Conservation (phyloP, 2,329 filamentous ascomycete genomes). For the Claviceps maximensis region DNA sequence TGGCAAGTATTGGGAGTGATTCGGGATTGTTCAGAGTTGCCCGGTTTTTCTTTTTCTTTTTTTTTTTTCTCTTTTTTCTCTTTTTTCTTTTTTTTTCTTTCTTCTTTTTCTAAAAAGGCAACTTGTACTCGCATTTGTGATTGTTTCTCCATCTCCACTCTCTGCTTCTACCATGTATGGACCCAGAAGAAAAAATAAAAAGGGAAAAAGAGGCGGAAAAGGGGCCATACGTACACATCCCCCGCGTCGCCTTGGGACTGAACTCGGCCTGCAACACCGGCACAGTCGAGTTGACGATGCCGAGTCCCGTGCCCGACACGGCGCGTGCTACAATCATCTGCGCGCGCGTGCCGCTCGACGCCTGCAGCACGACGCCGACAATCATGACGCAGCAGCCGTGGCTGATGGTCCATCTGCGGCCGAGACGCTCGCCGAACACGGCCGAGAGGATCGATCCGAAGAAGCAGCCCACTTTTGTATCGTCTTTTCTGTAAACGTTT, state of each 20-base stretch:
- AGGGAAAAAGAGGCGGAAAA: background rate
- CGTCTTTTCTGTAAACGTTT: background rate
- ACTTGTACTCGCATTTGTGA: no score
- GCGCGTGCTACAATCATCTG: constrained; percentile 33
- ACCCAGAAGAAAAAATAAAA: no score
- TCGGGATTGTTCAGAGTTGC: no score
- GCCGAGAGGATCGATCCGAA: constrained; percentile 12
- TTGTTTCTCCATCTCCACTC: no score
- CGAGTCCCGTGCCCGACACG: constrained; percentile 23
- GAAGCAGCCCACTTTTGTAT: constrained; percentile 19
- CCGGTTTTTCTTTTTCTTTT: no score
- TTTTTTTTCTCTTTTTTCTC: no score
- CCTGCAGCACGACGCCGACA: constrained; percentile 31
- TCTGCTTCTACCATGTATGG: no score
- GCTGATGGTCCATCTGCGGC: constrained; percentile 28
- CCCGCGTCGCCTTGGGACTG: constrained; percentile 24
- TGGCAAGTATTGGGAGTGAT: no score
- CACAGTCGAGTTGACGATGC: constrained; percentile 1
- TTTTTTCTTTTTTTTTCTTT: no score
- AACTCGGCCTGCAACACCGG: constrained; percentile 30
- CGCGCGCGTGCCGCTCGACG: constrained; percentile 26
- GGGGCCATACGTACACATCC: constrained; percentile 14
- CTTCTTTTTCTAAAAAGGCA: no score
- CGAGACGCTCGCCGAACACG: constrained; percentile 27
- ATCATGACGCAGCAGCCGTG: constrained; percentile 30